Evolutionary conservation across 495 filamentous ascomycete species (phyloP), one percentile per base, ranked within the genome.

Genomic region (Penicillium fimorum): DNA sequence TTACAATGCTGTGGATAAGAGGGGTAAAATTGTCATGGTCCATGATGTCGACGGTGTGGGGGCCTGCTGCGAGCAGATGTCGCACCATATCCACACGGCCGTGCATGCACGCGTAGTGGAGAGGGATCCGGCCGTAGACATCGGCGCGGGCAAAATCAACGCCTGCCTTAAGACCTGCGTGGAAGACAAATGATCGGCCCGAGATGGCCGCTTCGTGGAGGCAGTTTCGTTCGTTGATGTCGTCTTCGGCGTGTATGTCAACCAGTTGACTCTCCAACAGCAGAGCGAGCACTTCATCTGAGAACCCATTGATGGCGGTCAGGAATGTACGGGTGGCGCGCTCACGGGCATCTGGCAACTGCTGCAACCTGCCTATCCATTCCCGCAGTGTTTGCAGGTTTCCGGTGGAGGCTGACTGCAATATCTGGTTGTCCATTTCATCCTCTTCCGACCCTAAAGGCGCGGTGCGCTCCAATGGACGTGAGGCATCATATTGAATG

Each of bases 21-120:
- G 94, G 91, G 3, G 94, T 97, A 71, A 96, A 97, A 72, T 96
- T 97, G 71, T 98, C 92, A 63, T 96, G 91, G 64, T 98, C 94
- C 70, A 91, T 89, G 18, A 84, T 69, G 66, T 97, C 82, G 63
- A 97, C 87, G 0, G 90, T 95, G 5, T 78, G 68, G 9, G 82
- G 82, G 20, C 76, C 78, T 7, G 74, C 74, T 17, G 75, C 72
- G 35, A 96, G 76, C 41, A 98, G 76, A 20, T 81, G 78, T 50
- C 86, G 80, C 54, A 96, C 84, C 86, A 96, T 91, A 44, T 90
- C 87, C 20, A 95, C 80, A 22, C 87, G 83, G 32, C 95, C 94
- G 74, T 97, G 89, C 79, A 96, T 96, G 67, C 90, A 95, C 35
- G 94, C 92, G 72, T 98, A 98, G 63, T 98, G 94, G 12, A 98